These are phyloP conservation scores for Rickenella mellea DNA, from an alignment of 768 basidiomycete species.

Conservation along the genomic window DNA sequence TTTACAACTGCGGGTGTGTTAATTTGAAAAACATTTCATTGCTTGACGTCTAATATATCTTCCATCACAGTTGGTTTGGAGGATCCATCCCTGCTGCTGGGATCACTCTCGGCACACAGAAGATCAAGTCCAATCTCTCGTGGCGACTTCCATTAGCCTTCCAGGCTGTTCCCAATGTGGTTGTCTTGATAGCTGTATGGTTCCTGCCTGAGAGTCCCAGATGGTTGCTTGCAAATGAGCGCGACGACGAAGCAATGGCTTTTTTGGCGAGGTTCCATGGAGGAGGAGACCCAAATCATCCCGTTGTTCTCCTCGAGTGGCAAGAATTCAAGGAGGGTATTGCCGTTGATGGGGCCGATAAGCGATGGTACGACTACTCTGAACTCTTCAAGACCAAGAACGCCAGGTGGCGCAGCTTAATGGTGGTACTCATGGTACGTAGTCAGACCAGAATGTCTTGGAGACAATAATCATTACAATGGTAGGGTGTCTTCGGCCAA, in stretches of 20 bases:
- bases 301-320: slow-evolving; percentile 42
- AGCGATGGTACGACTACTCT: slow-evolving; percentile 47
- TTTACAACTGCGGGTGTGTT: slow-evolving; percentile 25
- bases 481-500: slow-evolving; percentile 41
- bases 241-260: slow-evolving; percentile 35
- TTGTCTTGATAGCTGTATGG: slow-evolving; percentile 20
- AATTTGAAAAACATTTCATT: neutral
- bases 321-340: slow-evolving; percentile 43
- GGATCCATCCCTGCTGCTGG: slow-evolving; percentile 10
- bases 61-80: slow-evolving; percentile 9
- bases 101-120: slow-evolving; percentile 14
- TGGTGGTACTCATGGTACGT: slow-evolving; percentile 36
- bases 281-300: slow-evolving; percentile 36
- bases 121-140: slow-evolving; percentile 30
- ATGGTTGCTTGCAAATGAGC: slow-evolving; percentile 42
- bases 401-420: slow-evolving; percentile 34
- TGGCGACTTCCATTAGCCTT: slow-evolving; percentile 47
- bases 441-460: too few species aligned
- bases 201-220: slow-evolving; percentile 37
- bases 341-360: slow-evolving; percentile 41
- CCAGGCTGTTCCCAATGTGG: slow-evolving; percentile 37
- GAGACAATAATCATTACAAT: slow-evolving; percentile 9
- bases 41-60: too few species aligned
- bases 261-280: slow-evolving; percentile 48
- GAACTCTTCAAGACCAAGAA: slow-evolving; percentile 38